Evolutionary conservation across 2,329 filamentous ascomycete genomes (phyloP), one percentile per base, ranked within the genome.

Genomic region (Paracorniculantispora psalliotae): DNA sequence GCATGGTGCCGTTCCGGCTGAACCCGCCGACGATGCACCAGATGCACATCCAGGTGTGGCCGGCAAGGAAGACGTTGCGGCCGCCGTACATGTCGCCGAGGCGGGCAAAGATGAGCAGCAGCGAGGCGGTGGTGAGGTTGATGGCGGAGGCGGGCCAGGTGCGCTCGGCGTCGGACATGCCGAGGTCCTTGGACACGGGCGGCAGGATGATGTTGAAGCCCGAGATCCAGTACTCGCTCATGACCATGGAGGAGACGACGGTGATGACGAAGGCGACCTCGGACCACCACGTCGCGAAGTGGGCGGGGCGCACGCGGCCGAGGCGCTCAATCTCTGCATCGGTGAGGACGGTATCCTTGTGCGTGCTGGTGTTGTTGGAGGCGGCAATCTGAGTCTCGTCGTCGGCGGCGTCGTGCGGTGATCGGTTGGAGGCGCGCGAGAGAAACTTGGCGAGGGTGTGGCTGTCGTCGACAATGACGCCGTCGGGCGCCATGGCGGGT

Each of bases 191-290:
- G 12, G 84, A 77, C 3, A 94, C 71, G 0, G 83, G 83, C 1
- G 90, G 90, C 0, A 92, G 72, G 26, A 93, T 82, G 63, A 89
- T 87, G 61, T 81, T 82, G 70, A 92, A 94, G 33, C 91, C 91
- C 49, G 86, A 89, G 53, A 93, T 82, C 68, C 88, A 89, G 72
- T 87, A 92, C 73, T 92, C 89, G 64, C 81, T 78, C 65, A 88
- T 77, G 61, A 87, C 80, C 73, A 87, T 86, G 48, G 84, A 86
- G 62, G 82, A 79, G 13, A 86, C 72, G 21, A 88, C 76, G 0
- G 83, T 82, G 64, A 83, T 81, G 67, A 85, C 80, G 66, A 89
- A 90, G 23, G 80, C 79, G 4, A 84, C 61, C 66, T 90, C 87
- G n/a, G 80, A 71, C 71, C 78, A 77, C 50, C 73, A 67, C 2